A percentile compares a stretch with the other conserved stretches of the same genome.
Evolutionary conservation across 2,329 filamentous ascomycete species (phyloP).

Genomic region (Penicillium sp.): DNA sequence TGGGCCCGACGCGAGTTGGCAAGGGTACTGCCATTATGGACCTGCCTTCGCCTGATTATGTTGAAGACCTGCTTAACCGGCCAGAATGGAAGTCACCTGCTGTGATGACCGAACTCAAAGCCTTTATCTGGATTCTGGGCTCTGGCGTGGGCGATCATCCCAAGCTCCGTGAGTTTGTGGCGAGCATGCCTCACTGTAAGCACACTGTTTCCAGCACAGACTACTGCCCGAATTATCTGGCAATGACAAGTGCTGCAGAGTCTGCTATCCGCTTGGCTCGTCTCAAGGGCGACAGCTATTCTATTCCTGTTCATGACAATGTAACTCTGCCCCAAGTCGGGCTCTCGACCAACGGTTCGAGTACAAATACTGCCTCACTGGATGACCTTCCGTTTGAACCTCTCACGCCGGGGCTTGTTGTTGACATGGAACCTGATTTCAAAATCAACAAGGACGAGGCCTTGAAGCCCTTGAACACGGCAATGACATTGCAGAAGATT

Average conservation of each 20-base stretch:
- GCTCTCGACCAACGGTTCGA: not conserved
- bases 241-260: slow-evolving; percentile 61
- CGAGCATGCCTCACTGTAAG: slow-evolving; percentile 54
- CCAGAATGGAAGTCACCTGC: slow-evolving; percentile 64
- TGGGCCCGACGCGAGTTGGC: slow-evolving; percentile 63
- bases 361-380: not conserved
- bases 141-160: slow-evolving; percentile 59
- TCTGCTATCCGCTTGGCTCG: slow-evolving; percentile 65
- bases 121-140: slow-evolving; percentile 78
- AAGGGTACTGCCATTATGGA: slow-evolving; percentile 75
- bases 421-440: slow-evolving; percentile 47
- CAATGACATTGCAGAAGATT: slow-evolving; percentile 18
- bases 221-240: slow-evolving; percentile 67
- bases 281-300: slow-evolving; percentile 70
- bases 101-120: slow-evolving; percentile 62
- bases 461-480: slow-evolving; percentile 25
- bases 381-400: slow-evolving; percentile 25
- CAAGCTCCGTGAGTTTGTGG: slow-evolving; percentile 64
- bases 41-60: slow-evolving; percentile 64
- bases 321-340: slow-evolving; percentile 40
- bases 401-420: slow-evolving; percentile 41
- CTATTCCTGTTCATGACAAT: slow-evolving; percentile 63
- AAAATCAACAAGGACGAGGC: slow-evolving; percentile 30
- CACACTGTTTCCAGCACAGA: slow-evolving; percentile 76
- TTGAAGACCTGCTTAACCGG: slow-evolving; percentile 63